These are phyloP conservation scores for Auriscalpium vulgare DNA, from an alignment of 768 basidiomycete genomes.

Conservation along the genomic window DNA sequence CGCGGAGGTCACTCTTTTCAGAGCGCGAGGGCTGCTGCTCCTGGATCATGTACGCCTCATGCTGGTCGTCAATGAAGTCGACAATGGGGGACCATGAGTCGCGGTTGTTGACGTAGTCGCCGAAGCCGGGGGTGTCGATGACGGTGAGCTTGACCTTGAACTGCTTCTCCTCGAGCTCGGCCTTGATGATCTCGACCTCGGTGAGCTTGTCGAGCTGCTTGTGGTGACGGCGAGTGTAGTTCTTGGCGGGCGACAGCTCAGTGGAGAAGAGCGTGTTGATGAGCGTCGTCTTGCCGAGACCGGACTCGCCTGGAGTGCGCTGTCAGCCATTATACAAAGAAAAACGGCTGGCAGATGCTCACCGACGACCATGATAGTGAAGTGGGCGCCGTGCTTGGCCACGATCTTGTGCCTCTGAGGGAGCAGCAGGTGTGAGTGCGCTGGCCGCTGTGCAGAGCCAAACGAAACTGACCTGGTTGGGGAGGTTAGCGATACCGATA, in stretches of 20 bases:
- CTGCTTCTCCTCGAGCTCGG: conserved; percentile 96
- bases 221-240: conserved; percentile 80
- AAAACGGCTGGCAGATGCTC: conserved; percentile 22
- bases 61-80: conserved; percentile 96
- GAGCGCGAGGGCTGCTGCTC: conserved; percentile 96
- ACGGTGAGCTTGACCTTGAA: conserved; percentile 99
- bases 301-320: conserved; percentile 73
- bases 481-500: conserved; percentile 93
- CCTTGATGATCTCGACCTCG: conserved; percentile 98
- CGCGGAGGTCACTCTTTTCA: conserved; percentile 91
- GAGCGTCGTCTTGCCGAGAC: conserved; percentile 93
- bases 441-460: too few relatives aligned
- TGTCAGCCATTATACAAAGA: background rate
- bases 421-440: background rate
- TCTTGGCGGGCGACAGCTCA: conserved; percentile 86
- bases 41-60: conserved; percentile 93
- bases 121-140: conserved; percentile 98
- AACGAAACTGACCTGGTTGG: conserved; percentile 74
- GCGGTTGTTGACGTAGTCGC: conserved; percentile 99
- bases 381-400: conserved; percentile 93
- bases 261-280: conserved; percentile 99
- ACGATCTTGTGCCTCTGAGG: conserved; percentile 96
- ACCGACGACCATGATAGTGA: conserved; percentile 99
- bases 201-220: conserved; percentile 99
- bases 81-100: conserved; percentile 98